Evolutionary conservation across 306 rosid species (phyloP).

Genomic region (Dalbergia oliveri): DNA sequence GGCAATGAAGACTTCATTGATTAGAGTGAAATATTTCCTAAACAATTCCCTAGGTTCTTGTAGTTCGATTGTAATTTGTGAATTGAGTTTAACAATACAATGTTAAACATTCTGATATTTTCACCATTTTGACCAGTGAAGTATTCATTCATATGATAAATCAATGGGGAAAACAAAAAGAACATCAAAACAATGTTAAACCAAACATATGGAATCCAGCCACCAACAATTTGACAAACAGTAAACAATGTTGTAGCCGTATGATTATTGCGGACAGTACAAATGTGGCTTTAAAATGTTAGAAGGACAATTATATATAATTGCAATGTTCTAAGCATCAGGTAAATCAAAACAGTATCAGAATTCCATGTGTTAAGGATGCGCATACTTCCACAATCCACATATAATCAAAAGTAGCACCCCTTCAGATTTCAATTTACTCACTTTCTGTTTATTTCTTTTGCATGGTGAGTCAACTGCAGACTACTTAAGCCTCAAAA

Average conservation of each 20-base stretch:
- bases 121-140: not conserved
- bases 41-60: not conserved
- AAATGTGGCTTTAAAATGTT: constrained; percentile 8
- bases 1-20: not conserved
- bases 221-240: constrained; percentile 1
- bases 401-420: constrained; percentile 14
- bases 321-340: constrained; percentile 2
- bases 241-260: constrained; percentile 14
- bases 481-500: not conserved
- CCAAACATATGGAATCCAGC: constrained; percentile 6
- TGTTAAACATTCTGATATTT: not conserved
- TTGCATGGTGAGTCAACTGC: not conserved
- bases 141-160: not conserved
- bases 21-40: not conserved
- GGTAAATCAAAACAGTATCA: not conserved
- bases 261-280: not conserved
- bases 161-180: not conserved
- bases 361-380: not conserved
- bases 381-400: not conserved
- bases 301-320: not conserved
- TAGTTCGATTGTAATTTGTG: not conserved
- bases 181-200: not conserved
- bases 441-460: constrained; percentile 8
- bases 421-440: constrained; percentile 16
- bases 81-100: not conserved